Conservation (phyloP, 768 basidiomycete genomes). For the Mycena alexandri region DNA sequence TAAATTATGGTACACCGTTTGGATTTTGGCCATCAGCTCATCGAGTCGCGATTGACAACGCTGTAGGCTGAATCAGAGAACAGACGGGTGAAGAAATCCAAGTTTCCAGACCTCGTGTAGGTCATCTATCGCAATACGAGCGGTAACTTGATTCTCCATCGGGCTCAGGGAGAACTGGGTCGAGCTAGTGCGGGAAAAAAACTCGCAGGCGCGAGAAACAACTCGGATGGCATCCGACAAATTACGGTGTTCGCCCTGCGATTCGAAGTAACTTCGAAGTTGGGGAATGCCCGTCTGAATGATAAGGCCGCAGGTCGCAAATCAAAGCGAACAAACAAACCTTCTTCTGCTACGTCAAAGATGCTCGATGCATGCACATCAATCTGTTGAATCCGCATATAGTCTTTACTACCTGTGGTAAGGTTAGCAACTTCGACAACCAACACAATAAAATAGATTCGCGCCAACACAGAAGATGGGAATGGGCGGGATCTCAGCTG, state of each 20-base stretch:
- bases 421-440: background rate
- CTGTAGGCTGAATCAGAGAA: slow-evolving; percentile 2
- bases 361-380: slow-evolving; percentile 1
- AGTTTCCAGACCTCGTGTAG: background rate
- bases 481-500: slow-evolving; percentile 14
- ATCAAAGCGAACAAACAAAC: background rate
- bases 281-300: slow-evolving; percentile 28
- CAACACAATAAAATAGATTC: background rate
- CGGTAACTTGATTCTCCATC: background rate
- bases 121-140: background rate
- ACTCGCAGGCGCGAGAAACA: slow-evolving; percentile 12
- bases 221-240: slow-evolving; percentile 23
- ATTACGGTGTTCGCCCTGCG: slow-evolving; percentile 28
- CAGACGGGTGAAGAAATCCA: background rate
- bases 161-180: background rate
- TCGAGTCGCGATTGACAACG: background rate
- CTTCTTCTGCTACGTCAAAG: slow-evolving; percentile 24
- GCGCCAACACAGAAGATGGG: slow-evolving; percentile 33
- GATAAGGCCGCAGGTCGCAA: background rate
- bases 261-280: slow-evolving; percentile 20
- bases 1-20: background rate
- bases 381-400: slow-evolving; percentile 24
- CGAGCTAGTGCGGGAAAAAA: slow-evolving; percentile 6
- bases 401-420: slow-evolving; percentile 32
- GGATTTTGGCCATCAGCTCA: background rate